Evolutionary conservation across 2,329 filamentous ascomycete species (phyloP), one percentile per base, ranked within the genome.

Genomic region (Helicocarpus griseus): DNA sequence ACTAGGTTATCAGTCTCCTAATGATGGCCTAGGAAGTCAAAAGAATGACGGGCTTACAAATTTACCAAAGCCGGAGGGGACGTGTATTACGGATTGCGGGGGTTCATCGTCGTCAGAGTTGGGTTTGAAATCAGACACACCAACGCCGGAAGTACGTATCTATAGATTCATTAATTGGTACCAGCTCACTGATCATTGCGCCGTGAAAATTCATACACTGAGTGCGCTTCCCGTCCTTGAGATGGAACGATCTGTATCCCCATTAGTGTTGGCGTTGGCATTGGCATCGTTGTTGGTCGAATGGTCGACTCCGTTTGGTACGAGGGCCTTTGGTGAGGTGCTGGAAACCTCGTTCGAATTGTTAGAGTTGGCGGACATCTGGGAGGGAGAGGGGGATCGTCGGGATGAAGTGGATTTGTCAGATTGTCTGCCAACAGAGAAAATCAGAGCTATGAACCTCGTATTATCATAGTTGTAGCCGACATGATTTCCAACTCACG

Each of bases 81-180:
- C 88, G 74, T 95, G 90, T 59, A 96, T 95, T 50, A 95, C 90
- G 1, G 90, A 96, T 49, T 88, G 79, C 22, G 89, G 85, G 58
- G 70, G 64, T 48, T 71, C 70, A 50, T 90, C 88, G 58, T 95
- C 88, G 55, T 82, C 83, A 22, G 78, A 78, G 49, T 73, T 71
- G 47, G 55, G 36, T 49, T 53, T 55, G 22, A 52, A 55, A 19
- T 53, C 56, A n/a, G 49, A 51, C 6, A 52, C 52, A 50, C 49
- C 46, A 35, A 54, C 50, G 43, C 56, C 59, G 21, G 54, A 52
- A 22, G 63, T 68, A 57, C 61, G 61, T 46, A 69, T 63, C 68
- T 70, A 47, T 35, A 45, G 36, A 47, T 8, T 19, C n/a, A 43
- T 26, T 7, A 39, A 39, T 57, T 49, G 57, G 47, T 19, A 13